A percentile compares a stretch with the other conserved stretches of the same genome.
Evolutionary conservation across 805 yeast genomes (phyloP).

Genomic region (Wickerhamomyces rabaulensis): DNA sequence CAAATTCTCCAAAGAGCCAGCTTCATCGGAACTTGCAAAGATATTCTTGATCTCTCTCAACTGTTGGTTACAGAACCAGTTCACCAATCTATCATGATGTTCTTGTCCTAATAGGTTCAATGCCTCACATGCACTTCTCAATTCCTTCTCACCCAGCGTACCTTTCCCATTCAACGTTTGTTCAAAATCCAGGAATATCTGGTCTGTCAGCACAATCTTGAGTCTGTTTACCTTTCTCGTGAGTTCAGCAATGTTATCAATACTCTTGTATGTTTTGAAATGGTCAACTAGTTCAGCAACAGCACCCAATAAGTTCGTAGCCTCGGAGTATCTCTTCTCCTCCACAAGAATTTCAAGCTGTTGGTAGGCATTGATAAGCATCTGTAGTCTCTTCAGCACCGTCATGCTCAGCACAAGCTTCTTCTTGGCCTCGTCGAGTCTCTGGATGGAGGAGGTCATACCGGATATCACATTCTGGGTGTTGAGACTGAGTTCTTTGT

Average conservation of each 20-base stretch:
- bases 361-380: conserved; percentile 72
- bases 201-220: conserved; percentile 59
- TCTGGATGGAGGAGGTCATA: conserved; percentile 75
- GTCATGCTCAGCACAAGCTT: conserved; percentile 84
- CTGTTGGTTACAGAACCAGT: conserved; percentile 68
- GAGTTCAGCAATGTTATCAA: conserved; percentile 69
- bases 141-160: conserved; percentile 22
- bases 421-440: conserved; percentile 75
- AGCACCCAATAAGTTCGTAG: conserved; percentile 58
- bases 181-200: conserved; percentile 71
- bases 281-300: conserved; percentile 67
- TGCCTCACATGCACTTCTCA: conserved; percentile 64
- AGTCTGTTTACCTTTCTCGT: conserved; percentile 54
- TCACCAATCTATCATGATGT: conserved; percentile 53
- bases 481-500: conserved; percentile 41
- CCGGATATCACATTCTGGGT: conserved; percentile 59
- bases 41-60: conserved; percentile 71
- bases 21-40: conserved; percentile 80
- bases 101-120: conserved; percentile 58
- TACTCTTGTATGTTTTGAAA: conserved; percentile 76
- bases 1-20: conserved; percentile 88
- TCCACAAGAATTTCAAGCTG: conserved; percentile 45
- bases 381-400: conserved; percentile 78
- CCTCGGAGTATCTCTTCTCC: conserved; percentile 45
- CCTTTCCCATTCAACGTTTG: conserved; percentile 31